Base-by-base conservation (phyloP, 805 yeast genomes). In the Spathaspora girioi region DNA sequence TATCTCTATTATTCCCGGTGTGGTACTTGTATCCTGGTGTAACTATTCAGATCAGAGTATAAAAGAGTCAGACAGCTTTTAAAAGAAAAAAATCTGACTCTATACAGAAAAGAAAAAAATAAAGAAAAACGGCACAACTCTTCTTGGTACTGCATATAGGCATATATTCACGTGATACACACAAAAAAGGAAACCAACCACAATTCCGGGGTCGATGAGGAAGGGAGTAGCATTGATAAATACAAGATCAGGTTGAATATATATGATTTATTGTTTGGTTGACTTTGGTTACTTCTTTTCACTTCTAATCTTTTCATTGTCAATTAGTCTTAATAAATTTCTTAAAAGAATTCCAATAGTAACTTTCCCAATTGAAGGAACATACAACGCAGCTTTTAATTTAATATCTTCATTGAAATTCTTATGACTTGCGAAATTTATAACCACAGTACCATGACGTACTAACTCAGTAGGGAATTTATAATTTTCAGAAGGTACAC, bases 361-460 rank as follows among this genome's bases (percentile, higher is more conserved):
- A 32, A 94, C 98, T 69, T 94, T 94, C 15, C 99, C 99, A 29
- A 91, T 89, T 63, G 90, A 86, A 15, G 99, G 98, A 35, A 94
- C 97, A 64, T 93, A 94, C 43, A 94, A 73, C 1, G 97, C 86
- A 6, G 99, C 98, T 59, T 81, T 86, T 49, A 79, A 79, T 71
- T 93, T 93, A 52, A 94, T 88, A 50, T 81, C 85, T 20, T 87
- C 93, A 55, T 80, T 77, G 67, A 94, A 94, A 73, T 94, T 94
- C 77, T 89, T 89, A 51, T 84, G 87, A 57, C 94, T 86, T 10
- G 97, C 83, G 63, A 93, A 93, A 69, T 94, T 94, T 53, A 94
- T 83, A 62, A 90, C 89, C 14, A 88, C 89, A 17, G 98, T 90
- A 46, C 99, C 99, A 58, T 90, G 83, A 62, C 84, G 82, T 50